phyloP scores from a whole-genome alignment of 441 rosid species.

The Adansonia madagascariensis region DNA sequence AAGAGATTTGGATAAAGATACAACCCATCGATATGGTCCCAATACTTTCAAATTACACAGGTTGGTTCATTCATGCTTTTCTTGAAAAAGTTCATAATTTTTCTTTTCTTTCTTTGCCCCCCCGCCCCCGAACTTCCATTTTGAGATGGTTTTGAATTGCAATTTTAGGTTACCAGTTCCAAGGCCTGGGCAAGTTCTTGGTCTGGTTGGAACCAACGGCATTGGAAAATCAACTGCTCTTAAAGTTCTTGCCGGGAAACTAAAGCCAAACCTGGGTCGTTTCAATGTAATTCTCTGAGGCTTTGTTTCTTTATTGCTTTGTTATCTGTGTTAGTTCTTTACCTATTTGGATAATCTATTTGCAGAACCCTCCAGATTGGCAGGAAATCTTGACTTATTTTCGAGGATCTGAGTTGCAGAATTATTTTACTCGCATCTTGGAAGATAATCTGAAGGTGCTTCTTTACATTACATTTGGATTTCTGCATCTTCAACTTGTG shows the following conservation, averaged over 20 bases:
- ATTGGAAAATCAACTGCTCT: slow-evolving; percentile 97
- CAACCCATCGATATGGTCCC: slow-evolving; percentile 96
- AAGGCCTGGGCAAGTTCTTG: slow-evolving; percentile 98
- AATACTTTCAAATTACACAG: slow-evolving; percentile 94
- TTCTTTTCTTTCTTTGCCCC: not conserved
- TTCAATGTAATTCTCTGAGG: slow-evolving; percentile 56
- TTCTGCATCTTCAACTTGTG: not conserved
- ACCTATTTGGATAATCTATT: slow-evolving; percentile 20
- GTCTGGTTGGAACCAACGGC: slow-evolving; percentile 98
- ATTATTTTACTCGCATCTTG: slow-evolving; percentile 89
- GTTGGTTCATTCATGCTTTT: slow-evolving; percentile 37
- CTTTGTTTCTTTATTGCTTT: slow-evolving; percentile 25
- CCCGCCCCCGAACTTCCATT: not conserved
- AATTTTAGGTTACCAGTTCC: slow-evolving; percentile 87
- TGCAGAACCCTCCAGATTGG: slow-evolving; percentile 99
- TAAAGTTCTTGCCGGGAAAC: slow-evolving; percentile 89
- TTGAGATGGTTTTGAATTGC: slow-evolving; percentile 21
- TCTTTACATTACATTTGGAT: not conserved
- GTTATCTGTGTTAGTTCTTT: not conserved
- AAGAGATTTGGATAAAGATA: slow-evolving; percentile 86
- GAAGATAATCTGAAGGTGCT: slow-evolving; percentile 96
- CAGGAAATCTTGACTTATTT: slow-evolving; percentile 95
- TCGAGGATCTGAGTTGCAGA: slow-evolving; percentile 95
- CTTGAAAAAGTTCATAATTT: slow-evolving; percentile 9
- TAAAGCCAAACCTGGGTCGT: slow-evolving; percentile 97